Percentiles rank a stretch among this genome's conserved stretches.
Conservation (phyloP, 331 rosid species). For the Quercus lobata region DNA sequence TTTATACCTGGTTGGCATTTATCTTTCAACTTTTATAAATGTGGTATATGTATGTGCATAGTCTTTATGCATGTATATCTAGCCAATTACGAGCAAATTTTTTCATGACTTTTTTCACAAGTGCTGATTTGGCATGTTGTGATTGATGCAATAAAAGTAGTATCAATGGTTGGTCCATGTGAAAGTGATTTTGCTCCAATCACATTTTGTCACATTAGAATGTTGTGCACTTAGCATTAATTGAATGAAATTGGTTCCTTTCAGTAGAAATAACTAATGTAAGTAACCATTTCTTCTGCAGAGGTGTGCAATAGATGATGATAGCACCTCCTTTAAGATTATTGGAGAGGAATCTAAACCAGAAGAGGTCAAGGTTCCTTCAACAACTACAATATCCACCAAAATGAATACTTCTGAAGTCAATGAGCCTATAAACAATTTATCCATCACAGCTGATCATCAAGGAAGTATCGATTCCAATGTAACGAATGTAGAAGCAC, state of each 20-base stretch:
- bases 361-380: neutral
- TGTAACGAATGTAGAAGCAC: conserved; percentile 10
- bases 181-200: too few species aligned
- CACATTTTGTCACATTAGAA: too few species aligned
- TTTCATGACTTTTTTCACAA: too few species aligned
- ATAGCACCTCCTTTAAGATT: conserved; percentile 29
- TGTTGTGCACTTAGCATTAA: too few species aligned
- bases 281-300: conserved; percentile 17
- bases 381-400: neutral
- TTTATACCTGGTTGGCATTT: too few species aligned
- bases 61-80: neutral
- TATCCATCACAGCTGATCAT: conserved; percentile 10
- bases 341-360: conserved; percentile 6
- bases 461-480: conserved; percentile 14
- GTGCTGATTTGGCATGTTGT: too few species aligned
- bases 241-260: neutral
- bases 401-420: neutral
- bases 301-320: conserved; percentile 62
- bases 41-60: neutral
- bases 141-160: too few species aligned
- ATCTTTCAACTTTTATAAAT: neutral
- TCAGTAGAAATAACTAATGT: neutral
- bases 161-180: too few species aligned
- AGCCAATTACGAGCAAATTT: neutral
- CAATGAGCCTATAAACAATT: neutral